Evolutionary conservation across 2,329 filamentous ascomycete genomes (phyloP), one percentile per base, ranked within the genome.

Genomic region (Colletotrichum lini): DNA sequence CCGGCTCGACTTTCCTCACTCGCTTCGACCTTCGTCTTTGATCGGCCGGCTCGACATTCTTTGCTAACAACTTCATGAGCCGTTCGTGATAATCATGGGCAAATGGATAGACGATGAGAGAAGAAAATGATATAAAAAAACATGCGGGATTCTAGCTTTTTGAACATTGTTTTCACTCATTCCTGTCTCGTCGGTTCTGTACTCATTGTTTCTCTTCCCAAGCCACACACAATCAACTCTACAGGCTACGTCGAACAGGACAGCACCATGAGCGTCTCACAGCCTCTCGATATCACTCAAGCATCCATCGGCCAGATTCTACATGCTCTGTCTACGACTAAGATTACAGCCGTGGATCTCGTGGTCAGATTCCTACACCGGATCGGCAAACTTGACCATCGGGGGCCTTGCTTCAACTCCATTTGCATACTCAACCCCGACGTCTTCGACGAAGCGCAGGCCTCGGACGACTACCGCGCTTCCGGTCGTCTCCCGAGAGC

Each of bases 401-500:
- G 74, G 10, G 76, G 76, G 1, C 71, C 73, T 0, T 42, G 61
- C 1, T 69, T 80, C 2, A 80, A 80, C 38, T 76, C 79, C 4
- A 72, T 79, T 0, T 76, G 74, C 26, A 38, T 78, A 2, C 63
- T 80, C n/a, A 80, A 79, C 42, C 62, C 52, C 0, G 18, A 69
- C 0, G 74, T 76, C 7, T 79, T 80, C n/a, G 67, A 73, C 4
- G 76, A 78, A 30, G 79, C 79, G 0, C 71, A 73, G 6, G 75
- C 75, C 0, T 80, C 80, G 0, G 80, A 81, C 8, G 75, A 76
- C 38, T 69, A 75, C 13, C 74, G 79, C 3, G 74, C 75, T 10
- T 61, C 68, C 2, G 74, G 74, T 4, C 42, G 10, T 6, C 56
- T 79, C 0, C 15, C 52, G 0, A 45, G 67, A 2, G 18, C 64